Evolutionary conservation across 208 protist genomes (phyloP).

Genomic region (Herpetomonas samuelpessoai): DNA sequence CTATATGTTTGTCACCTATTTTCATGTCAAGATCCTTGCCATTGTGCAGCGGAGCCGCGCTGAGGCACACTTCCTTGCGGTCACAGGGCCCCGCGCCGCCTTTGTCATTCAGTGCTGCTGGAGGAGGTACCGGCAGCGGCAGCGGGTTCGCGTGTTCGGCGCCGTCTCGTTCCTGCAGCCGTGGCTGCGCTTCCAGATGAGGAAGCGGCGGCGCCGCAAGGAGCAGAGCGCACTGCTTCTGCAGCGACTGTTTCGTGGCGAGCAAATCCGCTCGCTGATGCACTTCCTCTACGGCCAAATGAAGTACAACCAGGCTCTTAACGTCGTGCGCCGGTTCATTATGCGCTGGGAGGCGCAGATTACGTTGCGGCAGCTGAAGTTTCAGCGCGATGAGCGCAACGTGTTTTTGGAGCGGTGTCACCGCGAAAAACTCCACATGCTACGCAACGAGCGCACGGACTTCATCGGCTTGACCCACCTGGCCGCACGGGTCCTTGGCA

Average conservation of each 20-base stretch:
- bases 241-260: constrained; percentile 65
- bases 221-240: constrained; percentile 48
- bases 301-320: constrained; percentile 39
- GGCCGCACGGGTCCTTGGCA: constrained; percentile 16
- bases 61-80: constrained; percentile 19
- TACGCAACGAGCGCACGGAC: constrained; percentile 55
- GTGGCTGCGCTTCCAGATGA: constrained; percentile 42
- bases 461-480: constrained; percentile 32
- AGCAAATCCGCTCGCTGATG: constrained; percentile 48
- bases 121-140: constrained; percentile 38
- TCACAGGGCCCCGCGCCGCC: constrained; percentile 50
- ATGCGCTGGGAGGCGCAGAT: constrained; percentile 43
- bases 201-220: constrained; percentile 32
- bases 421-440: constrained; percentile 28
- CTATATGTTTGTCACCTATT: constrained; percentile 20
- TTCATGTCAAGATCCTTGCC: constrained; percentile 28
- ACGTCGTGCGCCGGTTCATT: constrained; percentile 32
- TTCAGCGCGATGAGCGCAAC: constrained; percentile 60
- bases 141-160: constrained; percentile 25
- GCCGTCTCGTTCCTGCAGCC: constrained; percentile 42
- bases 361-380: constrained; percentile 23
- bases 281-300: constrained; percentile 58
- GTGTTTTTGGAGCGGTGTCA: constrained; percentile 45
- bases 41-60: constrained; percentile 23
- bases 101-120: constrained; percentile 69